These are phyloP conservation scores for Ceratobasidium sp. DNA, from an alignment of 1,284 basidiomycete genomes.

Conservation along the genomic window DNA sequence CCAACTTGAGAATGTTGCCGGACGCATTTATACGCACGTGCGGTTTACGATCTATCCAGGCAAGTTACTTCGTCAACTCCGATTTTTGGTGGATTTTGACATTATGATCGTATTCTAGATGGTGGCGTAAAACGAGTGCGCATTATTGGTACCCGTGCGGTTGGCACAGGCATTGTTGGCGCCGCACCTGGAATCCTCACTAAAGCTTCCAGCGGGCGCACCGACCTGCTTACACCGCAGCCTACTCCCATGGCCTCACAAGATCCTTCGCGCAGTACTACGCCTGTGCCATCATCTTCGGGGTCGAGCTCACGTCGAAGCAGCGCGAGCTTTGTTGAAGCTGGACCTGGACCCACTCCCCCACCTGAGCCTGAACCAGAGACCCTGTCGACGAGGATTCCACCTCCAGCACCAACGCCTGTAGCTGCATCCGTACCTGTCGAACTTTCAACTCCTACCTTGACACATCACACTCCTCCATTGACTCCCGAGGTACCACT, in stretches of 20 bases:
- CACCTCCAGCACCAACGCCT: not conserved
- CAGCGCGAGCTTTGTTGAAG: not conserved
- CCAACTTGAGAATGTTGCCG: slow-evolving; percentile 73
- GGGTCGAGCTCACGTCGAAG: slow-evolving; percentile 29
- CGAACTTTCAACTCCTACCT: slow-evolving; percentile 47
- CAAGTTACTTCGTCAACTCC: slow-evolving; percentile 46
- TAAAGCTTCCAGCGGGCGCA: not conserved
- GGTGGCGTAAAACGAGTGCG: slow-evolving; percentile 95
- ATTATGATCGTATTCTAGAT: slow-evolving; percentile 59
- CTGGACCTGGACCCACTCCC: slow-evolving; percentile 5
- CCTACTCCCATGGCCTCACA: slow-evolving; percentile 18
- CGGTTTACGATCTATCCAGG: slow-evolving; percentile 87
- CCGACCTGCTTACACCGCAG: slow-evolving; percentile 22
- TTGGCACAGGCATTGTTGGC: slow-evolving; percentile 37
- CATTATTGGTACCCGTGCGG: slow-evolving; percentile 73
- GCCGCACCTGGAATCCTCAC: slow-evolving; percentile 43
- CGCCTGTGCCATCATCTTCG: slow-evolving; percentile 17
- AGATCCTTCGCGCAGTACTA: slow-evolving; percentile 23
- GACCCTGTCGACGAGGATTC: not conserved
- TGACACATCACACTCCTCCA: slow-evolving; percentile 32
- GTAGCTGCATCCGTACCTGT: not conserved
- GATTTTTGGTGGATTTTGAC: not conserved
- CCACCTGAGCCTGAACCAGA: slow-evolving; percentile 12
- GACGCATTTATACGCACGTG: slow-evolving; percentile 80
- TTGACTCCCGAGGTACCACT: slow-evolving; percentile 46